phyloP scores from a whole-genome alignment of 768 basidiomycete genomes.

The Phylloporus arenicola region DNA sequence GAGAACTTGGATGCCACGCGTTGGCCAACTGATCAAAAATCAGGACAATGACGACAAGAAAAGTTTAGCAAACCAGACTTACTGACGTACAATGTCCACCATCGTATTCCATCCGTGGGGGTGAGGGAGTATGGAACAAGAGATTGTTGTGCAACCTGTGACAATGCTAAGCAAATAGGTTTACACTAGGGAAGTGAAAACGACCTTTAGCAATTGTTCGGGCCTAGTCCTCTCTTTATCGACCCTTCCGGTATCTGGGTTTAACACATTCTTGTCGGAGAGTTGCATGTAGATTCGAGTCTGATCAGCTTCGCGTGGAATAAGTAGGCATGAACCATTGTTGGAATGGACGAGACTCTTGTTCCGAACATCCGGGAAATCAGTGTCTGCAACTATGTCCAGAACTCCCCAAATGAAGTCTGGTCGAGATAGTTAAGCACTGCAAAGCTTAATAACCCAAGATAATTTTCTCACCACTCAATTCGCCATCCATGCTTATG shows the following conservation, averaged over 20 bases:
- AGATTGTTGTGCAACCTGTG: constrained; percentile 36
- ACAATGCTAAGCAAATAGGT: background rate
- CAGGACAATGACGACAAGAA: background rate
- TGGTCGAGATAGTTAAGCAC: constrained; percentile 8
- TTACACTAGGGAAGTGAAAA: background rate
- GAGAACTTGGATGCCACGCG: constrained; percentile 50
- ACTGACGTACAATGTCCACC: constrained; percentile 52
- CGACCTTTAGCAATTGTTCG: constrained; percentile 37
- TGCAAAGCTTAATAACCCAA: background rate
- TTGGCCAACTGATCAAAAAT: constrained; percentile 41
- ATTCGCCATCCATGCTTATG: constrained; percentile 74
- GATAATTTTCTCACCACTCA: constrained; percentile 33
- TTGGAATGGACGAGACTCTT: constrained; percentile 46
- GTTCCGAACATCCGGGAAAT: constrained; percentile 52
- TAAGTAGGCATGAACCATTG: constrained; percentile 45
- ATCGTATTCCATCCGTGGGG: constrained; percentile 32
- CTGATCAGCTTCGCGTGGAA: constrained; percentile 46
- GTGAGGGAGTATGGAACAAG: constrained; percentile 38
- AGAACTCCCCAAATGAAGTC: constrained; percentile 42
- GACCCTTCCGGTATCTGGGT: constrained; percentile 36
- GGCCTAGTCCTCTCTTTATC: constrained; percentile 37
- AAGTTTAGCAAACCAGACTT: constrained; percentile 4
- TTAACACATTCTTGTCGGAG: constrained; percentile 33
- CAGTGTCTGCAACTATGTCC: constrained; percentile 42
- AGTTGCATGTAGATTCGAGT: constrained; percentile 52